These are phyloP conservation scores for Akanthomyces uredinophilus DNA, from an alignment of 2,329 filamentous ascomycete species.

Conservation along the genomic window DNA sequence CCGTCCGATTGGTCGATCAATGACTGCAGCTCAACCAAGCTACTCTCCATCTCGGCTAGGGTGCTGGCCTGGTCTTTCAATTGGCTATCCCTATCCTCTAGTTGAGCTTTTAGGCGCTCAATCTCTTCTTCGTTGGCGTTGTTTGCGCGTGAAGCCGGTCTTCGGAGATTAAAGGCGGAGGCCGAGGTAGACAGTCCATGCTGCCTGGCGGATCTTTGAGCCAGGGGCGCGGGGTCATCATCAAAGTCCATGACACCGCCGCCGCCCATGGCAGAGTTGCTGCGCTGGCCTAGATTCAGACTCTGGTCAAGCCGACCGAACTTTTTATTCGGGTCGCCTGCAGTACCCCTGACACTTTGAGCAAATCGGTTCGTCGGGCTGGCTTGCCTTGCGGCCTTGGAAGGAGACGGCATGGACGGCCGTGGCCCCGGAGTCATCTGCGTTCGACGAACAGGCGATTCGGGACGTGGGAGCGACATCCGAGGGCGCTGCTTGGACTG, in stretches of 20 bases:
- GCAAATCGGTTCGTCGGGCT: constrained; percentile 54
- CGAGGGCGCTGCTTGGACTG: constrained; percentile 61
- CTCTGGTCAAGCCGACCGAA: constrained; percentile 43
- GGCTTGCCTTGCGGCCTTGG: constrained; percentile 28
- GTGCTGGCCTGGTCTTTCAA: constrained; percentile 82
- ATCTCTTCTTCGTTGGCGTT: constrained; percentile 63
- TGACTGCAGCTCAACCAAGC: constrained; percentile 68
- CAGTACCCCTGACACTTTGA: constrained; percentile 57
- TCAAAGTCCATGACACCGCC: constrained; percentile 48
- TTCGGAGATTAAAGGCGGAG: constrained; percentile 48
- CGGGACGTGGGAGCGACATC: constrained; percentile 77
- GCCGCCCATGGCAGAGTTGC: constrained; percentile 53
- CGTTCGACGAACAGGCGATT: constrained; percentile 72
- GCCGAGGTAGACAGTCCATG: constrained; percentile 51
- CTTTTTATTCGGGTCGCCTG: constrained; percentile 57
- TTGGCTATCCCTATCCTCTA: constrained; percentile 81
- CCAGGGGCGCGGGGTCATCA: constrained; percentile 52
- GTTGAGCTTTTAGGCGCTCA: constrained; percentile 63
- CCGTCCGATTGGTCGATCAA: constrained; percentile 59
- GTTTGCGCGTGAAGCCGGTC: constrained; percentile 50
- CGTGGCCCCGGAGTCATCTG: constrained; percentile 57
- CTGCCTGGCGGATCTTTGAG: constrained; percentile 45
- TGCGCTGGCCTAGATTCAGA: constrained; percentile 51
- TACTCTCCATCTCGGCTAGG: constrained; percentile 84
- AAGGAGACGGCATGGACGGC: constrained; percentile 52